Base-by-base conservation (phyloP, 2,329 filamentous ascomycete species). In the Pyrenophora seminiperda region DNA sequence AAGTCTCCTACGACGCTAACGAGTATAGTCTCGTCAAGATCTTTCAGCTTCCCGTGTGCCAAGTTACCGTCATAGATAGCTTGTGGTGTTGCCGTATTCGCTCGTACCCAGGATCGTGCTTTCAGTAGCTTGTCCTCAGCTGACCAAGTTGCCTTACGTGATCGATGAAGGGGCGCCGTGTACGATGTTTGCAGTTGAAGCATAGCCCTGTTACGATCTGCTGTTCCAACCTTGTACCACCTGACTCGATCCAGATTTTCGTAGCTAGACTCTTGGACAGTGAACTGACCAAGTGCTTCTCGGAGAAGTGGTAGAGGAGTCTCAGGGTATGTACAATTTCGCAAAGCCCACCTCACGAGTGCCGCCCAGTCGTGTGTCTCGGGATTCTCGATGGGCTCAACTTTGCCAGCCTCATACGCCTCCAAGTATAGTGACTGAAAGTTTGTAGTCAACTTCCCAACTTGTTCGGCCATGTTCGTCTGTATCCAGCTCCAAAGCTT, bases 281-380 rank as follows among this genome's bases (percentile, higher is more conserved):
- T 38, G 31, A 59, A 68, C 2, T 66, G 39, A 10, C 50, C 44
- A 4, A 71, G 49, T 7, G 53, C 59, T 42, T 65, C 58, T 19
- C 45, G 54, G 14, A 50, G 50, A 1, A 57, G 13, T 3, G 67
- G 67, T 5, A 71, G 54, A n/a, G 58, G 56, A n/a, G 59, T 33
- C 15, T 68, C 62, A 11, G 62, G 58, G 34, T 65, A 66, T 7
- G 61, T 41, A 47, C 60, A 71, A 18, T 70, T 81, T 17, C 79
- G 76, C 56, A 83, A 75, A 1, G 85, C 81, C 89, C 89, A 93
- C 29, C 80, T 76, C 38, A 91, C 80, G 5, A 92, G 71, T 4
- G 68, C 71, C 7, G 76, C 73, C 88, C 89, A 91, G 63, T 92
- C 86, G 51, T 90, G 90, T 1, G 80, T 78, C 31, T 81, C 69